Percentiles rank a stretch among this genome's conserved stretches.
Evolutionary conservation across 495 filamentous ascomycete species (phyloP).

Genomic region (Podospora anserina): DNA sequence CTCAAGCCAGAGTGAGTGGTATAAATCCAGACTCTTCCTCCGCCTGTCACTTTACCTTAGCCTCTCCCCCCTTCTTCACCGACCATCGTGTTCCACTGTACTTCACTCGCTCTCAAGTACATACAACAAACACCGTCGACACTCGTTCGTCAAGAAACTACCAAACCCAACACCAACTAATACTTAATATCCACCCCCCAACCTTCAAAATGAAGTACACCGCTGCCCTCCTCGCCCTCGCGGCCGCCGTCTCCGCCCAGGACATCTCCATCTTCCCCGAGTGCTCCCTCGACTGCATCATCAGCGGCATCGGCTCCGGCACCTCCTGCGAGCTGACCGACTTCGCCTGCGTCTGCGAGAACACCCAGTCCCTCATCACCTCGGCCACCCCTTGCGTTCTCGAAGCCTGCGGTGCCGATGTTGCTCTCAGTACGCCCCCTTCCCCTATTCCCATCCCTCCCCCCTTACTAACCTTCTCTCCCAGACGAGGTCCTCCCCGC

Average conservation of each 20-base stretch:
- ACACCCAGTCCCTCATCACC: slow-evolving; percentile 31
- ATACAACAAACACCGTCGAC: background rate
- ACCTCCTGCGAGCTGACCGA: slow-evolving; percentile 39
- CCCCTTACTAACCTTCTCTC: slow-evolving; percentile 6
- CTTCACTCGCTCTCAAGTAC: background rate
- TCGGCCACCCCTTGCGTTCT: slow-evolving; percentile 41
- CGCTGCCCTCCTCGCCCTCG: slow-evolving; percentile 37
- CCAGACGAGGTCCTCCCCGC: slow-evolving; percentile 41
- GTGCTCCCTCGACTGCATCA: slow-evolving; percentile 43
- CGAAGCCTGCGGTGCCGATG: slow-evolving; percentile 31
- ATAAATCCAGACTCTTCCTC: background rate
- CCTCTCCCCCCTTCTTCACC: background rate
- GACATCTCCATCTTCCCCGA: slow-evolving; percentile 36
- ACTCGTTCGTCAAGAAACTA: slow-evolving; percentile 1
- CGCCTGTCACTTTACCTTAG: background rate
- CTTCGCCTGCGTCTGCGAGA: slow-evolving; percentile 44
- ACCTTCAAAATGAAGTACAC: slow-evolving; percentile 41
- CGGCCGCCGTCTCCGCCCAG: slow-evolving; percentile 37
- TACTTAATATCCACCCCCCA: slow-evolving; percentile 2
- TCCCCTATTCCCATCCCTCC: background rate
- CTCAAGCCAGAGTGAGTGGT: background rate
- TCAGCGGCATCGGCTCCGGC: slow-evolving; percentile 27
- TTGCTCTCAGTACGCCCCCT: slow-evolving; percentile 30
- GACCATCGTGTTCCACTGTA: background rate
- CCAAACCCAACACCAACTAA: background rate